These are phyloP conservation scores for Penicillium sumatraense DNA, from an alignment of 2,329 filamentous ascomycete genomes.

Conservation along the genomic window DNA sequence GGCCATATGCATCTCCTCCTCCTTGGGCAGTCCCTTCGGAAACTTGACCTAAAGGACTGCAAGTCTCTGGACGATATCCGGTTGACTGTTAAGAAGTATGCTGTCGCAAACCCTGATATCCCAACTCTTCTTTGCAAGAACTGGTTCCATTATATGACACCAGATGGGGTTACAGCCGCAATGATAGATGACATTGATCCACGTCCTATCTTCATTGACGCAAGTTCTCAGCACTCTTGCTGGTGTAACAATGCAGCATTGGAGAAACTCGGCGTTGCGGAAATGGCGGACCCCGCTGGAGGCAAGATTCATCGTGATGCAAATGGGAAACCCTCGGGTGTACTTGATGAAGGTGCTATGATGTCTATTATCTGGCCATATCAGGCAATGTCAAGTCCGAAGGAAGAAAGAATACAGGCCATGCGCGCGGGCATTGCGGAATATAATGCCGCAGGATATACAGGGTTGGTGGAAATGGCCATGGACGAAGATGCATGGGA, in stretches of 20 bases:
- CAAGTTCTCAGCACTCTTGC: conserved; percentile 54
- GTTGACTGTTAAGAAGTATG: conserved; percentile 43
- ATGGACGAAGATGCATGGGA: conserved; percentile 56
- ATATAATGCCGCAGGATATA: conserved; percentile 52
- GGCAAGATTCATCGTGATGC: conserved; percentile 52
- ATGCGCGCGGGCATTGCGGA: conserved; percentile 46
- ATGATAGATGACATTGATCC: conserved; percentile 55
- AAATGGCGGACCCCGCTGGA: conserved; percentile 48
- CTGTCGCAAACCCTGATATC: conserved; percentile 41
- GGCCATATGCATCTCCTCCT: conserved; percentile 48
- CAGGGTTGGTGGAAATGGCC: conserved; percentile 57
- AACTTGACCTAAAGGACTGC: conserved; percentile 49
- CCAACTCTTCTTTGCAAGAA: conserved; percentile 51
- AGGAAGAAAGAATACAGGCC: conserved; percentile 47
- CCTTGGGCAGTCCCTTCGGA: conserved; percentile 51
- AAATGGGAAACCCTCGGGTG: conserved; percentile 46
- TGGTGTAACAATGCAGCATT: conserved; percentile 56
- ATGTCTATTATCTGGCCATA: conserved; percentile 55
- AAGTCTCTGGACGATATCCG: conserved; percentile 50
- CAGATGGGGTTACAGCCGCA: conserved; percentile 46
- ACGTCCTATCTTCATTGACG: conserved; percentile 54
- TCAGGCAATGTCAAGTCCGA: conserved; percentile 46
- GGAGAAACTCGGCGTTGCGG: conserved; percentile 47
- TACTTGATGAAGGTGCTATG: conserved; percentile 52
- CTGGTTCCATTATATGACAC: conserved; percentile 55